phyloP scores from a whole-genome alignment of 2,329 filamentous ascomycete genomes.

The Talaromyces sp. region DNA sequence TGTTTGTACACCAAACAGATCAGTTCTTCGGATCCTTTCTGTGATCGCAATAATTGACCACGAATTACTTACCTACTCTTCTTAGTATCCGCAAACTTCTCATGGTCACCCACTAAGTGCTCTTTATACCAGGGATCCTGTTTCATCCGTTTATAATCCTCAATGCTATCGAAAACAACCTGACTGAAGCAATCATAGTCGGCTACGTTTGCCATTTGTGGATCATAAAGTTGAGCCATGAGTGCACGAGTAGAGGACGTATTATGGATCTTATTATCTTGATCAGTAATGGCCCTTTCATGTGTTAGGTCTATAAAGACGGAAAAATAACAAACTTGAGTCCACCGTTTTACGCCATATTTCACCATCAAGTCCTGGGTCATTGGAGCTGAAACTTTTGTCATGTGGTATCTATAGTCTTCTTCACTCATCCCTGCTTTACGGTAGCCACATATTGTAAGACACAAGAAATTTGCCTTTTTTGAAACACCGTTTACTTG shows the following conservation, averaged over 20 bases:
- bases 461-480: slow-evolving; percentile 27
- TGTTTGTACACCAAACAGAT: background rate
- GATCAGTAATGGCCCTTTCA: too few relatives aligned
- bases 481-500: background rate
- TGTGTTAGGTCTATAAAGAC: too few relatives aligned
- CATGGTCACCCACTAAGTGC: slow-evolving; percentile 45
- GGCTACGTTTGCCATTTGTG: slow-evolving; percentile 47
- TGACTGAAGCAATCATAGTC: slow-evolving; percentile 52
- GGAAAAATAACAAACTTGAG: slow-evolving; percentile 18
- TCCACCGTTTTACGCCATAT: slow-evolving; percentile 49
- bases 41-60: background rate
- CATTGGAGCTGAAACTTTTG: slow-evolving; percentile 45
- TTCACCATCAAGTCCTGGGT: slow-evolving; percentile 50
- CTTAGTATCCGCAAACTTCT: slow-evolving; percentile 51
- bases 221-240: slow-evolving; percentile 45
- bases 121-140: slow-evolving; percentile 50
- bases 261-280: slow-evolving; percentile 42
- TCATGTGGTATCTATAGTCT: slow-evolving; percentile 49
- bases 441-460: slow-evolving; percentile 50
- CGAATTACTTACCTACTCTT: slow-evolving; percentile 30
- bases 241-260: slow-evolving; percentile 32
- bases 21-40: background rate
- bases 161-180: slow-evolving; percentile 44
- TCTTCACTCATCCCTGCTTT: slow-evolving; percentile 49
- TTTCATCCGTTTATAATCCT: slow-evolving; percentile 50